Conservation (phyloP, 1,284 basidiomycete genomes). For the Agroathelia rolfsii region DNA sequence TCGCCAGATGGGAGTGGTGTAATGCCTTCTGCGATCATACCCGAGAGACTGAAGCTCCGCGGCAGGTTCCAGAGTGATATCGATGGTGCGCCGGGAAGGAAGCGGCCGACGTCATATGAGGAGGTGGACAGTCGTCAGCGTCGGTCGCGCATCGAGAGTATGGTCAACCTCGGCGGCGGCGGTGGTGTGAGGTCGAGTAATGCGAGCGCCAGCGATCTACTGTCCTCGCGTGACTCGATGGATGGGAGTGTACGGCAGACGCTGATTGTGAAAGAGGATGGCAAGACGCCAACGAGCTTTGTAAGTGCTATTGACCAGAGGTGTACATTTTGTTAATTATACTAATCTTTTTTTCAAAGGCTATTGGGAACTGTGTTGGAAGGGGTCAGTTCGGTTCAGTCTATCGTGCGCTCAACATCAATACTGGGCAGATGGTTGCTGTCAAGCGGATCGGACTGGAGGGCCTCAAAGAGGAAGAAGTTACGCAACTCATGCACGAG, state of each 20-base stretch:
- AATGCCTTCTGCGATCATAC: constrained; percentile 19
- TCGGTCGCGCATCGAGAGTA: constrained; percentile 56
- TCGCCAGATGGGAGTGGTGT: constrained; percentile 28
- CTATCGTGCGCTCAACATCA: constrained; percentile 86
- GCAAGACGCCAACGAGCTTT: constrained; percentile 72
- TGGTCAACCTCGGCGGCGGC: constrained; percentile 58
- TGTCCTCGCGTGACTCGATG: constrained; percentile 46
- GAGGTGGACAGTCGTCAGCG: constrained; percentile 42
- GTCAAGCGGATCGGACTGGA: constrained; percentile 87
- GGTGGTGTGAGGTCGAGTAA: constrained; percentile 38
- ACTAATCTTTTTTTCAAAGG: constrained; percentile 30
- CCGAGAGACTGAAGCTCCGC: constrained; percentile 24
- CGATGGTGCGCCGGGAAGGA: constrained; percentile 45
- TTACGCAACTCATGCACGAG: constrained; percentile 82
- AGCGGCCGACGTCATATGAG: constrained; percentile 59
- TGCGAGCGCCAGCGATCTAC: constrained; percentile 55
- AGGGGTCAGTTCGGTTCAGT: constrained; percentile 94
- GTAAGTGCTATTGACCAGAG: constrained; percentile 41
- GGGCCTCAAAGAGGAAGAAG: constrained; percentile 78
- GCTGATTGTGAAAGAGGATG: constrained; percentile 74
- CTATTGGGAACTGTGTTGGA: constrained; percentile 93
- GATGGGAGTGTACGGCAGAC: constrained; percentile 63
- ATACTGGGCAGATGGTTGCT: constrained; percentile 89
- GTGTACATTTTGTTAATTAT: constrained; percentile 3
- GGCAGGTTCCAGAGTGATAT: constrained; percentile 65